Percentiles rank a stretch among this genome's conserved stretches.
phyloP scores from a whole-genome alignment of 2,329 filamentous ascomycete genomes.

The Rhexocercosporidium sp. region DNA sequence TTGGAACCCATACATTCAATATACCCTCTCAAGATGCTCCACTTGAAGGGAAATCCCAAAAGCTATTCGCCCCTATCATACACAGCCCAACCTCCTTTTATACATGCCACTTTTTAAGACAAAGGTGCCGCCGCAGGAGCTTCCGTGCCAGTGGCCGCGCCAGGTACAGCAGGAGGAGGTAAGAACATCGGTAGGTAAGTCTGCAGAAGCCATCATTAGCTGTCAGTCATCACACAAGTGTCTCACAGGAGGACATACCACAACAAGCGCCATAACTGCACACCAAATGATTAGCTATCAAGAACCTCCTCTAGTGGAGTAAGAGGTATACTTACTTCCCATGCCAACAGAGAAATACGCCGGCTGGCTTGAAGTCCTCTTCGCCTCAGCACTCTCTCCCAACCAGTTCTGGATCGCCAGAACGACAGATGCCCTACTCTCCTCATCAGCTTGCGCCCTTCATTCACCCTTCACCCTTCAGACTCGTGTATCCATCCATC shows the following conservation, averaged over 20 bases:
- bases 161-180: conserved; percentile 53
- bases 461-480: background rate
- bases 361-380: conserved; percentile 70
- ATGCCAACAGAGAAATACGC: conserved; percentile 78
- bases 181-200: conserved; percentile 70
- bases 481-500: conserved; percentile 34
- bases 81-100: conserved; percentile 1
- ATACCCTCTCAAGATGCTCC: background rate
- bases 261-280: conserved; percentile 43
- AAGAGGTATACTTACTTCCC: conserved; percentile 61
- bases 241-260: conserved; percentile 45
- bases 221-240: background rate
- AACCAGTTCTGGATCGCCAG: conserved; percentile 80
- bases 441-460: conserved; percentile 20
- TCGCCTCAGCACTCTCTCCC: conserved; percentile 71
- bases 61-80: background rate
- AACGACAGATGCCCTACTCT: conserved; percentile 69
- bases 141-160: conserved; percentile 49
- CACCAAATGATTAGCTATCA: conserved; percentile 7
- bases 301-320: background rate
- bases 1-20: background rate
- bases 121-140: conserved; percentile 53
- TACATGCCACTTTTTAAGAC: conserved; percentile 20
- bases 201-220: conserved; percentile 38
- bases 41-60: background rate